Evolutionary conservation across 2,329 filamentous ascomycete genomes (phyloP).

Genomic region (Nemania bipapillata): DNA sequence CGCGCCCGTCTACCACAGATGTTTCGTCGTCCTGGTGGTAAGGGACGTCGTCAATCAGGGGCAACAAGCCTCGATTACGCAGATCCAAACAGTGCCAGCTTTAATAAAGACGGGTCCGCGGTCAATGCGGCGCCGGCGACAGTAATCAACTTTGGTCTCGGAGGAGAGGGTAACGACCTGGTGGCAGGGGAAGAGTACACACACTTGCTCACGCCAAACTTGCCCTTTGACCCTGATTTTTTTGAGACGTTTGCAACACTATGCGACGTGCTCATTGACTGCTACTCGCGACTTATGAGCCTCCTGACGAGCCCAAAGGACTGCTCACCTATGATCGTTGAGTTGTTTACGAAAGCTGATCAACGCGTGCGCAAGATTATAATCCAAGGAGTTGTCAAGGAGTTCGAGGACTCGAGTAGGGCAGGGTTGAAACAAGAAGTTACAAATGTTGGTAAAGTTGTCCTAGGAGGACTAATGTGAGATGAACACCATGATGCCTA

Average conservation of each 20-base stretch:
- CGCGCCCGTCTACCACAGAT: slow-evolving; percentile 84
- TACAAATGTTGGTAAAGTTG: slow-evolving; percentile 85
- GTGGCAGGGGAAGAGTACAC: slow-evolving; percentile 87
- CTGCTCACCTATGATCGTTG: slow-evolving; percentile 76
- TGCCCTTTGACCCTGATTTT: slow-evolving; percentile 97
- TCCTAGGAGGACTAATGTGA: slow-evolving; percentile 84
- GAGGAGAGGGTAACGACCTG: slow-evolving; percentile 72
- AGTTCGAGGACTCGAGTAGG: slow-evolving; percentile 90
- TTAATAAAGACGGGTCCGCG: slow-evolving; percentile 47
- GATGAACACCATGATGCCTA: slow-evolving; percentile 5
- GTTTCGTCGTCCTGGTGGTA: slow-evolving; percentile 74
- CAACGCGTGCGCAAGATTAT: slow-evolving; percentile 87
- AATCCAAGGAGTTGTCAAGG: slow-evolving; percentile 84
- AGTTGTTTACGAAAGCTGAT: slow-evolving; percentile 91
- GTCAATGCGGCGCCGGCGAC: slow-evolving; percentile 53
- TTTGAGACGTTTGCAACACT: slow-evolving; percentile 95
- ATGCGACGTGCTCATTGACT: slow-evolving; percentile 94
- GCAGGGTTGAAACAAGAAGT: slow-evolving; percentile 81
- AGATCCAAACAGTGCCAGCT: slow-evolving; percentile 38
- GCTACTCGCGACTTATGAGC: slow-evolving; percentile 80
- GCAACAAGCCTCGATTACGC: slow-evolving; percentile 51
- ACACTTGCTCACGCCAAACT: slow-evolving; percentile 85
- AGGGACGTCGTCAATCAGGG: slow-evolving; percentile 67
- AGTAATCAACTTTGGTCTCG: slow-evolving; percentile 64
- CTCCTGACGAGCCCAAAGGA: slow-evolving; percentile 80